Evolutionary conservation across 164 flowering plant genomes (phyloP).

Genomic region (Amborella trichopoda): DNA sequence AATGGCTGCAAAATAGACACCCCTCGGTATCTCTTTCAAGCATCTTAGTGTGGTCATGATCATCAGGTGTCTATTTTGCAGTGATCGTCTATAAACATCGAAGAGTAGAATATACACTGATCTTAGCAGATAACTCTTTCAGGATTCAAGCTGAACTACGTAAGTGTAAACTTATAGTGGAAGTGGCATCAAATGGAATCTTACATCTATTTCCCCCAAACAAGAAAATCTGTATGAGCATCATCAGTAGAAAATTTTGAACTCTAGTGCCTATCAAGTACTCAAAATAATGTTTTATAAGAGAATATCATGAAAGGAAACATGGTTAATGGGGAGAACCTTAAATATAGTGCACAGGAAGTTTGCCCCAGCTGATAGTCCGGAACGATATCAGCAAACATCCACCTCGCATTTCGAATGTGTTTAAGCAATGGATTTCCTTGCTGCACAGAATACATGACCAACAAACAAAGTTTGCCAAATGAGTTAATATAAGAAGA

Average conservation of each 20-base stretch:
- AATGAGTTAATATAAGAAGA: background rate
- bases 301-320: background rate
- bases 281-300: background rate
- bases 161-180: background rate
- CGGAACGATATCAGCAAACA: constrained; percentile 68
- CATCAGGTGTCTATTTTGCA: no score
- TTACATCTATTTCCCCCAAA: background rate
- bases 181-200: background rate
- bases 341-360: constrained; percentile 83
- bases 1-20: no score
- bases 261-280: background rate
- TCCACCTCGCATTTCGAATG: constrained; percentile 87
- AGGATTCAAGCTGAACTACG: no score
- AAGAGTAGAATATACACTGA: no score
- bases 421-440: constrained; percentile 94
- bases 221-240: no score
- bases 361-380: constrained; percentile 77
- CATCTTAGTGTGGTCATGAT: no score
- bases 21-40: no score
- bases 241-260: background rate
- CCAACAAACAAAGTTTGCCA: background rate
- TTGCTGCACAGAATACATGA: constrained; percentile 41
- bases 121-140: no score
- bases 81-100: no score
- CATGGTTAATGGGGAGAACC: constrained; percentile 25